phyloP scores from a whole-genome alignment of 2,329 filamentous ascomycete species.

The Xylaria sp. region DNA sequence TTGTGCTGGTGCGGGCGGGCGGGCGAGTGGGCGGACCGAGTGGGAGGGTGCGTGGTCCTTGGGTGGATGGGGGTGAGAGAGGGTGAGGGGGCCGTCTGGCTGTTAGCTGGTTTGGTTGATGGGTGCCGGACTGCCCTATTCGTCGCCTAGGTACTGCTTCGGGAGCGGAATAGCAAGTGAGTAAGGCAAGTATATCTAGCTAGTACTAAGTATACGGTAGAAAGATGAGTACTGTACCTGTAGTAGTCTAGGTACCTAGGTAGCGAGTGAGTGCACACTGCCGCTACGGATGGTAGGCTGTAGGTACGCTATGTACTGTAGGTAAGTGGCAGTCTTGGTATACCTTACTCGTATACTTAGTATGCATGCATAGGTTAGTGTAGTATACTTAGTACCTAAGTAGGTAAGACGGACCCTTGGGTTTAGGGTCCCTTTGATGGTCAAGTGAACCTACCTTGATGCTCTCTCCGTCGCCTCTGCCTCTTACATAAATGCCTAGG shows the following conservation, averaged over 20 bases:
- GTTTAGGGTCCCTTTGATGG: not conserved
- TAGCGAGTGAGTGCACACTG: not conserved
- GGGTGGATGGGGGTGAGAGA: not conserved
- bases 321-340: too few species aligned
- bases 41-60: too few species aligned
- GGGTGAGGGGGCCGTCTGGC: not conserved
- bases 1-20: constrained; percentile 18
- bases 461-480: not conserved
- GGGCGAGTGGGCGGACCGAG: not conserved
- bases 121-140: too few species aligned
- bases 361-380: too few species aligned
- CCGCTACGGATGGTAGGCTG: too few species aligned
- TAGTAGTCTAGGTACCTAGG: too few species aligned
- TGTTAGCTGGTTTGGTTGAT: not conserved
- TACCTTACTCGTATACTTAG: not conserved
- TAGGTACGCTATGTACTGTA: too few species aligned
- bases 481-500: too few species aligned
- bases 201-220: too few species aligned
- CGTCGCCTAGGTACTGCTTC: not conserved
- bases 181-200: too few species aligned
- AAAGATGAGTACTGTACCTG: too few species aligned
- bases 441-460: not conserved
- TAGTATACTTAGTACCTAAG: too few species aligned
- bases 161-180: not conserved
- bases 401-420: not conserved